Evolutionary conservation across 345 rosid species (phyloP).

Genomic region (Linum usitatissimum): DNA sequence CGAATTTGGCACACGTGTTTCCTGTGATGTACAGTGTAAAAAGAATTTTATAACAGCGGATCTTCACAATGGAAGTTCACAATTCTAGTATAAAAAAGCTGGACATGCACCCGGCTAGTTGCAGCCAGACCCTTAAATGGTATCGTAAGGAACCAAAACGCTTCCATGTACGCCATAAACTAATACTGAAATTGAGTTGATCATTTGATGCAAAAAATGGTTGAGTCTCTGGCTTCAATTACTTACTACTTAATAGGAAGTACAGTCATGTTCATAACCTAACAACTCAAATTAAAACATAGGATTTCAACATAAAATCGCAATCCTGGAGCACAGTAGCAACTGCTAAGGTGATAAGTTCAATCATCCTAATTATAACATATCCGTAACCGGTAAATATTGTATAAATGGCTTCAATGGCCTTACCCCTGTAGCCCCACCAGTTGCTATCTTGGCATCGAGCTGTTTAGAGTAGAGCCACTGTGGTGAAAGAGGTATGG

Average conservation of each 20-base stretch:
- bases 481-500: constrained; percentile 1
- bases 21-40: not conserved
- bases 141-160: no score
- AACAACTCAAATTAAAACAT: not conserved
- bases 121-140: no score
- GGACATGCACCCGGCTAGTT: no score
- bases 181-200: no score
- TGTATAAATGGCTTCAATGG: not conserved
- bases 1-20: not conserved
- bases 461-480: not conserved
- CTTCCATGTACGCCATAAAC: no score
- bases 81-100: no score
- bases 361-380: not conserved
- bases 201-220: no score
- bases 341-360: not conserved
- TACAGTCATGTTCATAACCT: no score
- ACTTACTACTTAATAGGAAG: no score
- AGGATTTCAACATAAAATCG: not conserved
- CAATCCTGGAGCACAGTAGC: not conserved
- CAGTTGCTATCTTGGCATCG: not conserved
- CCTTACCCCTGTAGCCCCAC: not conserved
- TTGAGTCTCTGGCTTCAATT: no score
- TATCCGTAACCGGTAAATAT: not conserved
- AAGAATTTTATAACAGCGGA: not conserved
- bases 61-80: not conserved